A percentile compares a stretch with the other conserved stretches of the same genome.
Evolutionary conservation across 2,329 filamentous ascomycete genomes (phyloP).

Genomic region (Ceratocystis alfenasii): DNA sequence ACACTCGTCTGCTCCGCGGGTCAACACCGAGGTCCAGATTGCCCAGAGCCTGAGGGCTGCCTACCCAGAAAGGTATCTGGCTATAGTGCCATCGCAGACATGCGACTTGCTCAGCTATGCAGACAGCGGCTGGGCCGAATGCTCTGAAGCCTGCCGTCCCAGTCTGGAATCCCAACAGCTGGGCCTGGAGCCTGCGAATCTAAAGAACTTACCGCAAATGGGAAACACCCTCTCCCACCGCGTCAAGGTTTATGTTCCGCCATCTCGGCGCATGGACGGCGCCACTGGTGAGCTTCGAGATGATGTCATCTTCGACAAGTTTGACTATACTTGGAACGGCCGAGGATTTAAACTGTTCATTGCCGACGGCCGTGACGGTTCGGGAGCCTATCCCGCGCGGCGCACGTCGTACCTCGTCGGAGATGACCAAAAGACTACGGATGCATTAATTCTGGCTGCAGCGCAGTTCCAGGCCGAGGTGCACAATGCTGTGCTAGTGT

Average conservation of each 20-base stretch:
- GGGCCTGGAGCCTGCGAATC: background rate
- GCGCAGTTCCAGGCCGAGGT: constrained; percentile 44
- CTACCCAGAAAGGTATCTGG: constrained; percentile 35
- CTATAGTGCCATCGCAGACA: constrained; percentile 29
- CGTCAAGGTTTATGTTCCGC: constrained; percentile 33
- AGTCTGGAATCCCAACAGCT: too few relatives aligned
- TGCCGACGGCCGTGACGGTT: constrained; percentile 34
- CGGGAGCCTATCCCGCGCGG: constrained; percentile 26
- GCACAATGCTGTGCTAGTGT: constrained; percentile 55
- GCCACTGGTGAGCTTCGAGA: constrained; percentile 30
- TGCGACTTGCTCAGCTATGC: constrained; percentile 36
- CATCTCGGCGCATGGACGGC: constrained; percentile 33
- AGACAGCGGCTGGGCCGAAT: constrained; percentile 30
- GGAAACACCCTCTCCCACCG: constrained; percentile 27
- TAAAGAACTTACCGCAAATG: background rate
- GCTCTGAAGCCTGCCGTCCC: background rate
- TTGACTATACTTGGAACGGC: constrained; percentile 33
- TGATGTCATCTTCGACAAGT: constrained; percentile 32
- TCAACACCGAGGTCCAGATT: constrained; percentile 36
- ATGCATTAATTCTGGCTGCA: constrained; percentile 44
- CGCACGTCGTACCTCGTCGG: constrained; percentile 34
- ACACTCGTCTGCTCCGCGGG: constrained; percentile 33
- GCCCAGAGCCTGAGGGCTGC: constrained; percentile 32
- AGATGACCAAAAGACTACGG: constrained; percentile 28
- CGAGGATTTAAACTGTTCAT: constrained; percentile 36